Base-by-base conservation (phyloP, 345 rosid species). In the Pugionium cornutum region DNA sequence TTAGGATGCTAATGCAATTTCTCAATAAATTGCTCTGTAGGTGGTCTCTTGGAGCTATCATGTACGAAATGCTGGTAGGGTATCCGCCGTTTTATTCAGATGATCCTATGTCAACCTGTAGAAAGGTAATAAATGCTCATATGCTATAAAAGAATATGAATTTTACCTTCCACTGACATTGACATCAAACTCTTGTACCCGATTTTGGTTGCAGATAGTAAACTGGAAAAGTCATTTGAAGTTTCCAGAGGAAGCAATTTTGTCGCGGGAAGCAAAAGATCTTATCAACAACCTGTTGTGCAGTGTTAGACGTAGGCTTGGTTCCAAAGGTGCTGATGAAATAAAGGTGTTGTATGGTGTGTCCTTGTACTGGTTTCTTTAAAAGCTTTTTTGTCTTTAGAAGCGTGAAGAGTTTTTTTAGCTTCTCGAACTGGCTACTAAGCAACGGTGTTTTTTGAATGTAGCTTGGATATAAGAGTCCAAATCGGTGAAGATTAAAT, bases 31-130 rank as follows among this genome's bases (percentile, higher is more conserved):
- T 82, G 69, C 72, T 76, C 41, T 51, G 34, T 75, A 88, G 96
- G 99, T 92, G 98, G 98, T 92, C 97, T 46, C 89, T 92, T 48
- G 98, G 98, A 59, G 98, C 98, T 48, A 92, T 89, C 45, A 92
- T 88, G 96, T 92, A 79, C 56, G 97, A 92, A 78, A 92, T 92
- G 97, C 90, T 92, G 2, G 92, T 88, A 58, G 98, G 97, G 2
- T 92, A 92, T 77, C 97, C 97, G 1, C 98, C 98, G 33, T 89
- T 92, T 73, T 89, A 92, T 74, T 89, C 98, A n/a, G 98, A 92
- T 75, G 97, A 90, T 76, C 95, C 99, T 2, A 84, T 90, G 97
- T 82, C 96, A 68, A 90, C 96, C 7, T 89, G 98, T 80, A 82
- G 94, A 69, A 92, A 89, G 96, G 97, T 89, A 81, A 58, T 9